phyloP scores from a whole-genome alignment of 768 basidiomycete genomes.

The Leccinum incarnatum region DNA sequence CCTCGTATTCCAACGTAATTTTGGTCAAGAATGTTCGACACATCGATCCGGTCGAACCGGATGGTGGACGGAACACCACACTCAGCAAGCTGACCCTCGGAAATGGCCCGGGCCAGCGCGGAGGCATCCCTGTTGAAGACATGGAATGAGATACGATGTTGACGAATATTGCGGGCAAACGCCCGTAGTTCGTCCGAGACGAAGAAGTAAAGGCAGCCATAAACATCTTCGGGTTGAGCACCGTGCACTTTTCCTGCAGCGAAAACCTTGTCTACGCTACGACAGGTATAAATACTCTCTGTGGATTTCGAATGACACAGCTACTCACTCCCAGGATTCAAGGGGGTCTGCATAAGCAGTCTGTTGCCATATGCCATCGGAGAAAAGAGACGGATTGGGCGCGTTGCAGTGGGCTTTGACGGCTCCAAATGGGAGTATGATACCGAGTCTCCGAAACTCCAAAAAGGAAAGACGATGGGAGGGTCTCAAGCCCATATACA shows the following conservation, averaged over 20 bases:
- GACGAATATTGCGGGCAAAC: slow-evolving; percentile 37
- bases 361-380: slow-evolving; percentile 44
- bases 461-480: slow-evolving; percentile 44
- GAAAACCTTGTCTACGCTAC: slow-evolving; percentile 41
- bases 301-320: neutral
- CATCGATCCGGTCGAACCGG: slow-evolving; percentile 44
- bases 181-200: slow-evolving; percentile 38
- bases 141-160: slow-evolving; percentile 34
- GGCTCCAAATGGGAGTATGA: slow-evolving; percentile 50
- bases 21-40: slow-evolving; percentile 39
- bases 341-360: slow-evolving; percentile 43
- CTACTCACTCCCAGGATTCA: slow-evolving; percentile 49
- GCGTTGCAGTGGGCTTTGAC: slow-evolving; percentile 38
- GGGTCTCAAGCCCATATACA: slow-evolving; percentile 38
- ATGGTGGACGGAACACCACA: slow-evolving; percentile 24
- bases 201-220: slow-evolving; percentile 50
- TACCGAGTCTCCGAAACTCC: slow-evolving; percentile 38
- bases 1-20: slow-evolving; percentile 27
- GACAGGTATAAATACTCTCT: slow-evolving; percentile 10
- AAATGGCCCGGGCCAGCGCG: slow-evolving; percentile 39
- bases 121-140: slow-evolving; percentile 39
- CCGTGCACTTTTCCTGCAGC: slow-evolving; percentile 39
- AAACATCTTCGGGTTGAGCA: slow-evolving; percentile 41
- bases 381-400: slow-evolving; percentile 46
- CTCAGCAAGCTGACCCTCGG: slow-evolving; percentile 9